Evolutionary conservation across 2,329 filamentous ascomycete genomes (phyloP).

Genomic region (Scleromitrula shiraiana): DNA sequence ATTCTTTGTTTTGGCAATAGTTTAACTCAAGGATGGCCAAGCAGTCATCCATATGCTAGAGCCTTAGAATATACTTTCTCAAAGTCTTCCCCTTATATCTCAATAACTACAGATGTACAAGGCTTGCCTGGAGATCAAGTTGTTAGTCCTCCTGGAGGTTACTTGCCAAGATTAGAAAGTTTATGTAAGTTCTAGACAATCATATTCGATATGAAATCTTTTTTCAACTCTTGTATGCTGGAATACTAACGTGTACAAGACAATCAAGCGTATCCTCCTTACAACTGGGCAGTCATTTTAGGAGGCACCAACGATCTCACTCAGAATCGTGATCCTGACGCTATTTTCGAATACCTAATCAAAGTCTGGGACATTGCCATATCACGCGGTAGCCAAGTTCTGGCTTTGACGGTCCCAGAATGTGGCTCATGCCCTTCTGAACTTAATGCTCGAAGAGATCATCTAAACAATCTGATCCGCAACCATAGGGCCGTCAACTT

Average conservation of each 20-base stretch:
- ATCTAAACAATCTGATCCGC: constrained; percentile 47
- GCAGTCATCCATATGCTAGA: constrained; percentile 45
- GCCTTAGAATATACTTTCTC: constrained; percentile 40
- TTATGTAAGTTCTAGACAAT: constrained; percentile 31
- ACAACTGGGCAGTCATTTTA: constrained; percentile 55
- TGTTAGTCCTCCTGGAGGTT: constrained; percentile 24
- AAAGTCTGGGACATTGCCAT: constrained; percentile 44
- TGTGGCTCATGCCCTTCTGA: constrained; percentile 25
- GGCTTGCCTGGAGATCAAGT: constrained; percentile 47
- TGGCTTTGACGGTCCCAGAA: constrained; percentile 57
- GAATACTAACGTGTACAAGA: constrained; percentile 9
- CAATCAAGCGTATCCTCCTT: constrained; percentile 15
- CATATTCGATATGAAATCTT: background rate
- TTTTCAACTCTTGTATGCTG: background rate
- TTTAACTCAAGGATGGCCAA: constrained; percentile 47
- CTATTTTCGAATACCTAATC: constrained; percentile 43
- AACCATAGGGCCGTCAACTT: constrained; percentile 40
- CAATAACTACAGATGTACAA: constrained; percentile 37
- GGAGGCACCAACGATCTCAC: constrained; percentile 59
- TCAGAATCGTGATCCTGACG: constrained; percentile 29
- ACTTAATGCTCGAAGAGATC: constrained; percentile 33
- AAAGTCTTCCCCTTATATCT: constrained; percentile 36
- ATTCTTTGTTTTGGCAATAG: constrained; percentile 28
- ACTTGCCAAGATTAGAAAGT: constrained; percentile 23
- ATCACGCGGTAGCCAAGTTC: constrained; percentile 43